Conservation (phyloP, 768 basidiomycete genomes). For the Lyophyllum atratum region DNA sequence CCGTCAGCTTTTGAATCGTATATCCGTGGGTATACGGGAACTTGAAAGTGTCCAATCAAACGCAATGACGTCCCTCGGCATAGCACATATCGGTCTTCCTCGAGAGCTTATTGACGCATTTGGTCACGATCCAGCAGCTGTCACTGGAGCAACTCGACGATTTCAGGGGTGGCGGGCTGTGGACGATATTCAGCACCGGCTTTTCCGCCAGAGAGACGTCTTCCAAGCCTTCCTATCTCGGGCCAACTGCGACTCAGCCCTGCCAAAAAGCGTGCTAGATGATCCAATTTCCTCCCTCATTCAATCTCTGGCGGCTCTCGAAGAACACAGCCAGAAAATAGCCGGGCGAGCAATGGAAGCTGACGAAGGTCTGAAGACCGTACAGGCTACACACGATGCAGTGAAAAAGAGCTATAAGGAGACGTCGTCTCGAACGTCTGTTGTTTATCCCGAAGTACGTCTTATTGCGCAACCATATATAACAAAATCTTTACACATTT, state of each 20-base stretch:
- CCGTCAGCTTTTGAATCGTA: conserved; percentile 67
- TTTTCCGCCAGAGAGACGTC: conserved; percentile 60
- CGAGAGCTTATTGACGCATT: conserved; percentile 73
- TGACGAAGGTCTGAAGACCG: conserved; percentile 45
- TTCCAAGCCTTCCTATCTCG: conserved; percentile 47
- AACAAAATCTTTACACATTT: background rate
- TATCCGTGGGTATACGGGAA: conserved; percentile 63
- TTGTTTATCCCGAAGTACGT: conserved; percentile 75
- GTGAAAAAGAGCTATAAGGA: conserved; percentile 70
- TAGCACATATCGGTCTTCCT: conserved; percentile 53
- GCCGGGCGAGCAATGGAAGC: conserved; percentile 50
- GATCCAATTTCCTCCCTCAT: conserved; percentile 54
- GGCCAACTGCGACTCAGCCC: conserved; percentile 18
- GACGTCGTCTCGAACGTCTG: conserved; percentile 67
- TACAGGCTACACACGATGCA: conserved; percentile 53
- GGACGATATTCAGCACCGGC: conserved; percentile 70
- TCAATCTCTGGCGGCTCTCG: conserved; percentile 50
- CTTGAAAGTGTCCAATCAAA: conserved; percentile 62
- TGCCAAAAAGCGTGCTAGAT: conserved; percentile 48
- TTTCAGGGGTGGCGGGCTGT: conserved; percentile 70
- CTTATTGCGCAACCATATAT: background rate
- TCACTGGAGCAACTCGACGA: conserved; percentile 64
- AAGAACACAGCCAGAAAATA: conserved; percentile 46
- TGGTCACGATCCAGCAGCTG: conserved; percentile 76
- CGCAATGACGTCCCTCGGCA: conserved; percentile 48